A percentile compares a stretch with the other conserved stretches of the same genome.
These are phyloP conservation scores for Pythium oligandrum DNA, from an alignment of 352 stramenopile genomes.

Conservation along the genomic window DNA sequence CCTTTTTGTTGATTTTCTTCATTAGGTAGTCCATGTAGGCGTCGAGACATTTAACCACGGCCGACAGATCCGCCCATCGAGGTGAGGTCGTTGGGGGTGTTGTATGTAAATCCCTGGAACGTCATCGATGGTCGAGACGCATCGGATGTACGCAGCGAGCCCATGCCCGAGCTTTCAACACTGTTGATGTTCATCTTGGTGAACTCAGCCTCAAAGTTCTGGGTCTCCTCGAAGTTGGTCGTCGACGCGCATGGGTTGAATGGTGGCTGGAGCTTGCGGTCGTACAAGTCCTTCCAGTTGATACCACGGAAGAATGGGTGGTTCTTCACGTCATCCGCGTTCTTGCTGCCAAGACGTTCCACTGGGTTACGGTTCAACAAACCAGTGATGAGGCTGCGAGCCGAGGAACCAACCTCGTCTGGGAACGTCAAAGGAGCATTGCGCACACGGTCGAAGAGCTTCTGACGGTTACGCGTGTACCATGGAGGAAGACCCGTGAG, in stretches of 20 bases:
- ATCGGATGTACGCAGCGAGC: constrained; percentile 62
- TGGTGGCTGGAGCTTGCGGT: constrained; percentile 75
- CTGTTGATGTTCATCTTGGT: constrained; percentile 89
- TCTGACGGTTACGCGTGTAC: constrained; percentile 92
- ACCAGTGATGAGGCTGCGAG: constrained; percentile 77
- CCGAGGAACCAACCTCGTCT: constrained; percentile 66
- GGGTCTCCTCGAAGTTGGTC: constrained; percentile 64
- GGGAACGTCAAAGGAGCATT: constrained; percentile 87
- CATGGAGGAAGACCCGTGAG: constrained; percentile 88
- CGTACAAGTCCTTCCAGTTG: constrained; percentile 81
- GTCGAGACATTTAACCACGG: constrained; percentile 29
- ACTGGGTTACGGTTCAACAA: constrained; percentile 79
- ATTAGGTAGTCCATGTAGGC: neutral
- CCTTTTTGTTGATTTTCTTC: too few relatives aligned
- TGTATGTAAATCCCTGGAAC: constrained; percentile 89
- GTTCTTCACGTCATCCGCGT: constrained; percentile 79
- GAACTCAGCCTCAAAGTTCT: constrained; percentile 90
- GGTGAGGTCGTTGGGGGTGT: constrained; percentile 81
- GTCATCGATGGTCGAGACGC: constrained; percentile 81
- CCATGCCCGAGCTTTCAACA: constrained; percentile 66
- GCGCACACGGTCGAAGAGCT: constrained; percentile 89
- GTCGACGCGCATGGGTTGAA: constrained; percentile 80
- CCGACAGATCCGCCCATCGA: constrained; percentile 69
- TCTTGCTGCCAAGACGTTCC: constrained; percentile 71
- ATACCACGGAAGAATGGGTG: constrained; percentile 81